A percentile compares a stretch with the other conserved stretches of the same genome.
phyloP scores from a whole-genome alignment of 495 filamentous ascomycete species.

The Aspergillus mulundensis region DNA sequence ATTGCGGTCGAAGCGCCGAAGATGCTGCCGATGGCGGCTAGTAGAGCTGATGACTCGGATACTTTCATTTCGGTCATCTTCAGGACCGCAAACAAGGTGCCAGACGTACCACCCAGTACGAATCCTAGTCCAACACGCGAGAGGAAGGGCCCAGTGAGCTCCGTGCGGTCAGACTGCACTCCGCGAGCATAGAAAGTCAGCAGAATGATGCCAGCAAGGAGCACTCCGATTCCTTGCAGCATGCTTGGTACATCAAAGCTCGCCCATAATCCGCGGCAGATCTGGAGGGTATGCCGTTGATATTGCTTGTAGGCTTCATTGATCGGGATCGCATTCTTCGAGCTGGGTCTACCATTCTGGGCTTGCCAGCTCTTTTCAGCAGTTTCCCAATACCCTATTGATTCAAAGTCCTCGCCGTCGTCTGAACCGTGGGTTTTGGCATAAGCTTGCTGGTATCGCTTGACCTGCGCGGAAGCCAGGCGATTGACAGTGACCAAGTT shows the following conservation, averaged over 20 bases:
- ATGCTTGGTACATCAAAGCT: slow-evolving; percentile 84
- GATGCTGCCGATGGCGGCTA: slow-evolving; percentile 61
- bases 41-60: slow-evolving; percentile 31
- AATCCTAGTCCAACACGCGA: slow-evolving; percentile 40
- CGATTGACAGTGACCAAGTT: slow-evolving; percentile 73
- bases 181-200: slow-evolving; percentile 69
- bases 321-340: slow-evolving; percentile 32
- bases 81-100: slow-evolving; percentile 21
- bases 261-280: slow-evolving; percentile 87
- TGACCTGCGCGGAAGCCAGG: slow-evolving; percentile 78
- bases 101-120: slow-evolving; percentile 35
- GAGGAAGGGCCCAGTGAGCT: slow-evolving; percentile 50
- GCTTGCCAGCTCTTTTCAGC: slow-evolving; percentile 46
- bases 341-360: slow-evolving; percentile 36
- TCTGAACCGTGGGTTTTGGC: slow-evolving; percentile 57
- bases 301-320: slow-evolving; percentile 67
- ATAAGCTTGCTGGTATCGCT: slow-evolving; percentile 76
- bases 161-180: slow-evolving; percentile 46
- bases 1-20: slow-evolving; percentile 56
- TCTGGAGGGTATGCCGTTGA: slow-evolving; percentile 68
- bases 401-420: slow-evolving; percentile 50
- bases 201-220: slow-evolving; percentile 60
- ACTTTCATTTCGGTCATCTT: slow-evolving; percentile 23
- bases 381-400: slow-evolving; percentile 55
- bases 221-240: slow-evolving; percentile 68